Evolutionary conservation across 495 filamentous ascomycete genomes (phyloP), one percentile per base, ranked within the genome.

Genomic region (Penicillium longicatenatum): DNA sequence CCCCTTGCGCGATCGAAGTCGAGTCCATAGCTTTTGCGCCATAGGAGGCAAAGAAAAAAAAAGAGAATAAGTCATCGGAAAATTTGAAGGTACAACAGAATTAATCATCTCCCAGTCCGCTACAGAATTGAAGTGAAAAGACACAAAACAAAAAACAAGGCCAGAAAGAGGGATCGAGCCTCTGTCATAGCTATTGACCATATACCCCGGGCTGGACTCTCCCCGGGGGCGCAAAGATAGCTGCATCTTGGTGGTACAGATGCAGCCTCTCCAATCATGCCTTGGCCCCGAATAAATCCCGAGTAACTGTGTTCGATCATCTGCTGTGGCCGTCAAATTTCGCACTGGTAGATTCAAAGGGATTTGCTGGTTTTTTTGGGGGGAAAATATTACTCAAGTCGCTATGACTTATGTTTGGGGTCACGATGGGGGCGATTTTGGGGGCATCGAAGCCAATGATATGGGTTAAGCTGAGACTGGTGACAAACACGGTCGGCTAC

Each of bases 241-340:
- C 58, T 58, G 51, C 52, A 57, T 26, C 30, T 52, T 48, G 48
- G 63, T 68, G 4, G 57, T 60, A 58, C 66, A 66, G 49, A 41
- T 46, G 41, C 44, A 30, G 31, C 48, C 29, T 58, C 57, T 53
- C 63, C 66, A 68, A 68, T 68, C 63, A 66, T 37, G 52, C 43
- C 24, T 33, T 31, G 31, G 30, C 21, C 46, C 57, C 55, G 57
- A 63, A 48, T 46, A 43, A 59, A 58, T 52, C 49, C 62, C 65
- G 59, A 62, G 57, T 68, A 52, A 61, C 48, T 52, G 37, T 52
- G 62, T 44, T 41, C 53, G 58, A 64, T 65, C 59, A 55, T 60
- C 62, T 62, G 61, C 45, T 62, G 52, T 59, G 62, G 31, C 35
- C 52, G 42, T 22, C 44, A 52, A 37, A 21, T 54, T 58, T 52